Percentiles rank a stretch among this genome's conserved stretches.
Conservation (phyloP, 345 rosid genomes). For the Boechera stricta region DNA sequence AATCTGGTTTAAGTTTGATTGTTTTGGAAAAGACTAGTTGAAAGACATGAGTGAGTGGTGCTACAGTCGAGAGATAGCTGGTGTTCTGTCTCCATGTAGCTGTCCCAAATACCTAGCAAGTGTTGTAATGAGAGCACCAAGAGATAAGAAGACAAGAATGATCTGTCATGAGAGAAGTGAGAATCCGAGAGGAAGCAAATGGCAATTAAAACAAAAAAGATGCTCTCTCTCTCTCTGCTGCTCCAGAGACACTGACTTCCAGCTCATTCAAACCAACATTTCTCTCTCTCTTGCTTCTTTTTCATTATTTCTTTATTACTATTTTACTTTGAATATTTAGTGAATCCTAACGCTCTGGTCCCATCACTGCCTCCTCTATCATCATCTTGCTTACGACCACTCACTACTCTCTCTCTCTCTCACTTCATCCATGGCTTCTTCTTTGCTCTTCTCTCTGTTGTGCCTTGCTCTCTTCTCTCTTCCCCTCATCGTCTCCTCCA, state of each 20-base stretch:
- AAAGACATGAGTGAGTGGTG: slow-evolving; percentile 15
- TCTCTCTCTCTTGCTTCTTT: slow-evolving; percentile 30
- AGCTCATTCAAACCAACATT: slow-evolving; percentile 49
- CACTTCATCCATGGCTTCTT: slow-evolving; percentile 35
- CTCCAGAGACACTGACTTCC: slow-evolving; percentile 46
- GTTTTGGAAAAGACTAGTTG: slow-evolving; percentile 6
- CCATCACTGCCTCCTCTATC: slow-evolving; percentile 47
- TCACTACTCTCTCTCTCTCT: slow-evolving; percentile 26
- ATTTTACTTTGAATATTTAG: slow-evolving; percentile 41
- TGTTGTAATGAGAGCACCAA: slow-evolving; percentile 36
- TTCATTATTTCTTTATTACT: slow-evolving; percentile 40
- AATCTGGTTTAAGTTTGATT: slow-evolving; percentile 7
- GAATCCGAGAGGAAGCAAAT: slow-evolving; percentile 40
- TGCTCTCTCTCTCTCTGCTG: slow-evolving; percentile 44
- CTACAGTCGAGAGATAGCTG: not conserved
- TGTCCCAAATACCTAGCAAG: slow-evolving; percentile 31
- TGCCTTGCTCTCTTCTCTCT: slow-evolving; percentile 37
- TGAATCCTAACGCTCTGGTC: slow-evolving; percentile 49
- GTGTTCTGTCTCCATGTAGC: slow-evolving; percentile 32
- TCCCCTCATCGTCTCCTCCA: slow-evolving; percentile 53
- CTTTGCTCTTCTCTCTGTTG: slow-evolving; percentile 29
- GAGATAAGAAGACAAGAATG: slow-evolving; percentile 40
- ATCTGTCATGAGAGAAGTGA: slow-evolving; percentile 36
- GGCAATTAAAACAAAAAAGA: slow-evolving; percentile 42
- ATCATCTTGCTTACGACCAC: slow-evolving; percentile 40